Evolutionary conservation across 345 rosid genomes (phyloP).

Genomic region (Psidium friedrichsthalianum): DNA sequence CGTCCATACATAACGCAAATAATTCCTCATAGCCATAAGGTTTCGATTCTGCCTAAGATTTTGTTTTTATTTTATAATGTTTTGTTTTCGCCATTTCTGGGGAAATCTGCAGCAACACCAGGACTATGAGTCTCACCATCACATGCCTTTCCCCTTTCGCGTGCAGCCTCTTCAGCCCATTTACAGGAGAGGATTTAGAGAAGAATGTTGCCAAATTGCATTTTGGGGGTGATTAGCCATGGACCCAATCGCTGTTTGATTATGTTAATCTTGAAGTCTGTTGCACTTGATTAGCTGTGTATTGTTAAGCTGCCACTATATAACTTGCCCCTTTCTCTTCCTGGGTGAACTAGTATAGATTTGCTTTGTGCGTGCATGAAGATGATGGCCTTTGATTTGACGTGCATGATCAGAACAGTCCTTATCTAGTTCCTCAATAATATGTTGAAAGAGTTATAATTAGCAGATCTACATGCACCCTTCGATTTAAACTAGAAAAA

Average conservation of each 20-base stretch:
- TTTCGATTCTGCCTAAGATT: not conserved
- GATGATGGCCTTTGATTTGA: not conserved
- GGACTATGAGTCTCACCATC: constrained; percentile 14
- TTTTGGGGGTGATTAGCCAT: not conserved
- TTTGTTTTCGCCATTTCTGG: not conserved
- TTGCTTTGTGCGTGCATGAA: not conserved
- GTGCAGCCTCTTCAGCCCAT: constrained; percentile 53
- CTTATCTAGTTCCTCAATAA: not conserved
- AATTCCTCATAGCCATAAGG: not conserved
- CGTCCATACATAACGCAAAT: not conserved
- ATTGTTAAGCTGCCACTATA: not conserved
- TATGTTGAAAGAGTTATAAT: not conserved
- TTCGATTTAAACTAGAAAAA: not conserved
- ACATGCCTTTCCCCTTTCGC: constrained; percentile 33
- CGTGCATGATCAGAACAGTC: not conserved
- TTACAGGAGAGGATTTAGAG: constrained; percentile 39
- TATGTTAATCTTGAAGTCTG: not conserved
- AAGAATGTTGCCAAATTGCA: not conserved
- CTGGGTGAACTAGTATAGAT: not conserved
- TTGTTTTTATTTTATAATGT: not conserved
- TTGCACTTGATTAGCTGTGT: not conserved
- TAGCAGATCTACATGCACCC: not conserved
- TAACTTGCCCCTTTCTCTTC: not conserved
- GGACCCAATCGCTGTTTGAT: not conserved
- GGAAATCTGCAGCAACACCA: constrained; percentile 18